Conservation (phyloP, 2,329 filamentous ascomycete genomes). For the Aspergillus caelatus region DNA sequence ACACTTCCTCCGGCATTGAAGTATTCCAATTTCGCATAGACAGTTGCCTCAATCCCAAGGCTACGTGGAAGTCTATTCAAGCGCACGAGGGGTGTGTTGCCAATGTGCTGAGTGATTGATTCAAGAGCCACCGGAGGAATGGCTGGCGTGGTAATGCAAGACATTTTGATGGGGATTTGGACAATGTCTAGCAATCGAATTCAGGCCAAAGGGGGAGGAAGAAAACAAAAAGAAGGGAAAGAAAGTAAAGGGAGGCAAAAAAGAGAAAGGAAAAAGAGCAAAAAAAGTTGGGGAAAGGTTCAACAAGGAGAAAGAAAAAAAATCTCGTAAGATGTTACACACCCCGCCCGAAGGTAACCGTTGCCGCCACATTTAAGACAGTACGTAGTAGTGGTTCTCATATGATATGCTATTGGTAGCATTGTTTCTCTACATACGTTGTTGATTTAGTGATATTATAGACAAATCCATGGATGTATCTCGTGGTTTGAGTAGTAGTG, state of each 20-base stretch:
- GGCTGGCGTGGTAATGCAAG: conserved; percentile 52
- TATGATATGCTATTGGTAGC: not conserved
- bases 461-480: not conserved
- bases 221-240: conserved; percentile 1
- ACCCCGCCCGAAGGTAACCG: conserved; percentile 29
- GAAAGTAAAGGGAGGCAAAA: not conserved
- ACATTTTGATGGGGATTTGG: conserved; percentile 39
- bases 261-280: not conserved
- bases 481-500: not conserved
- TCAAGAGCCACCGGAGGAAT: conserved; percentile 61
- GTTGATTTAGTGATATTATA: not conserved
- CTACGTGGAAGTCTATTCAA: conserved; percentile 92
- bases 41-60: conserved; percentile 82
- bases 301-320: conserved; percentile 13
- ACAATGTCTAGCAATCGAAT: not conserved
- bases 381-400: not conserved
- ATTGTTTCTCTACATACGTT: not conserved
- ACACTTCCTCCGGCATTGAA: conserved; percentile 94
- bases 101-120: conserved; percentile 83
- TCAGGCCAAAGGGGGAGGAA: not conserved
- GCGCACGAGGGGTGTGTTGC: conserved; percentile 91
- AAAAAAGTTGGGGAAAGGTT: not conserved
- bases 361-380: not conserved
- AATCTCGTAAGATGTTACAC: conserved; percentile 20
- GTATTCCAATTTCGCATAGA: conserved; percentile 89